Percentiles rank a stretch among this genome's conserved stretches.
Conservation (phyloP, 768 basidiomycete genomes). For the Mrakia frigida region DNA sequence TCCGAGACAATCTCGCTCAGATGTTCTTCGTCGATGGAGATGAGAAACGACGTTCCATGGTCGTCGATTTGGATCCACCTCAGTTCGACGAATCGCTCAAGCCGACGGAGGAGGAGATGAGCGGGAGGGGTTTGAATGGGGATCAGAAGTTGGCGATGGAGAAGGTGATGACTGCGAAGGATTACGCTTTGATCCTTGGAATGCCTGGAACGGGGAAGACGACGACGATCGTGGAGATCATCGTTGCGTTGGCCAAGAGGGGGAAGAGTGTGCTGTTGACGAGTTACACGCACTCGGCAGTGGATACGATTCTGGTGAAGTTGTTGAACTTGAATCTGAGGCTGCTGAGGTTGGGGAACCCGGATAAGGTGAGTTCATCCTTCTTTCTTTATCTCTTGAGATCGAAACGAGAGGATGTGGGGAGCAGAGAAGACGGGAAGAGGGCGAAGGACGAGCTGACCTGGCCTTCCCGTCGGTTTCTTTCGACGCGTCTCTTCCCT, state of each 20-base stretch:
- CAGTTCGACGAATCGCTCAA: conserved; percentile 51
- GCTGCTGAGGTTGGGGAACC: conserved; percentile 79
- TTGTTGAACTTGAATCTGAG: conserved; percentile 60
- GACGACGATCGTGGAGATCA: conserved; percentile 83
- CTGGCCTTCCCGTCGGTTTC: not conserved
- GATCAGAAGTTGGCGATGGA: conserved; percentile 67
- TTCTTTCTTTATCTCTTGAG: not conserved
- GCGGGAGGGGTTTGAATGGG: conserved; percentile 54
- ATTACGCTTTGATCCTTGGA: conserved; percentile 88
- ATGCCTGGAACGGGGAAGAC: conserved; percentile 99
- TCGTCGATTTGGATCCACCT: conserved; percentile 76
- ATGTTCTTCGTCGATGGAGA: conserved; percentile 73
- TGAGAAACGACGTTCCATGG: conserved; percentile 57
- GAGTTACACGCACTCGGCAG: conserved; percentile 95
- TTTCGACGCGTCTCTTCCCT: not conserved
- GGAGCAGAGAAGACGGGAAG: not conserved
- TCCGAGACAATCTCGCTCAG: conserved; percentile 83
- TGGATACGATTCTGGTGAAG: conserved; percentile 92
- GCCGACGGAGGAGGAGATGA: conserved; percentile 38
- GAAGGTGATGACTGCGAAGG: conserved; percentile 69
- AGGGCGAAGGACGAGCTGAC: not conserved
- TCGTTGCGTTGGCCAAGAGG: conserved; percentile 66
- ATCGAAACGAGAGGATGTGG: not conserved
- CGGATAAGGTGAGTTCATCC: conserved; percentile 68
- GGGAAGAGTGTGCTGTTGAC: conserved; percentile 85